Percentiles rank a stretch among this genome's conserved stretches.
Evolutionary conservation across 345 rosid genomes (phyloP).

Genomic region (Gossypioides kirkii): DNA sequence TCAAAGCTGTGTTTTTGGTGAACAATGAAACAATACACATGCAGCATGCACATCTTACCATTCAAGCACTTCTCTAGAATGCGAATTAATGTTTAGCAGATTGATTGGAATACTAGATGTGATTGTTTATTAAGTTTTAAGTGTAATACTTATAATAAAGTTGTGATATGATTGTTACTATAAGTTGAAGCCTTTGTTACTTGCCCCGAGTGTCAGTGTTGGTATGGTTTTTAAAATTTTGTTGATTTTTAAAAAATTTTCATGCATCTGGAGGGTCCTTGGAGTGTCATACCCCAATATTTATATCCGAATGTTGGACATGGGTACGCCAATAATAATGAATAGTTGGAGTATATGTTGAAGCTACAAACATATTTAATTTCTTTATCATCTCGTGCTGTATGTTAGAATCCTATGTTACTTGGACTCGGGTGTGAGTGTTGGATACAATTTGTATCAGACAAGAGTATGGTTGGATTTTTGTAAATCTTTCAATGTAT

Average conservation of each 20-base stretch:
- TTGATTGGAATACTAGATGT: neutral
- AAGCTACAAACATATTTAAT: neutral
- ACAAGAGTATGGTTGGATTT: no score
- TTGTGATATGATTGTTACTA: neutral
- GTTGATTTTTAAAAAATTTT: no score
- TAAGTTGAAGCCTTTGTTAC: neutral
- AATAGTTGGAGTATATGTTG: no score
- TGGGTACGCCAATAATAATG: no score
- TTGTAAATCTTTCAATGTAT: no score
- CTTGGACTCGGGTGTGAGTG: no score
- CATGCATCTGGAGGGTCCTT: no score
- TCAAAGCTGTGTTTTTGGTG: neutral
- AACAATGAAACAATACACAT: neutral
- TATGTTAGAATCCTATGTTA: neutral
- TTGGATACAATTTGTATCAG: no score
- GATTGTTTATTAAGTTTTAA: neutral
- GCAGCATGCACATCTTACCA: neutral
- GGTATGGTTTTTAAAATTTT: no score
- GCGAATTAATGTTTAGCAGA: neutral
- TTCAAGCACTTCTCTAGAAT: neutral
- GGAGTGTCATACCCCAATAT: no score
- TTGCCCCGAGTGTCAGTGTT: no score
- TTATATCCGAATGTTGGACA: no score
- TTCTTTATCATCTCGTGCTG: neutral
- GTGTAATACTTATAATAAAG: neutral